These are phyloP conservation scores for Mycena alexandri DNA, from an alignment of 768 basidiomycete species.

Conservation along the genomic window DNA sequence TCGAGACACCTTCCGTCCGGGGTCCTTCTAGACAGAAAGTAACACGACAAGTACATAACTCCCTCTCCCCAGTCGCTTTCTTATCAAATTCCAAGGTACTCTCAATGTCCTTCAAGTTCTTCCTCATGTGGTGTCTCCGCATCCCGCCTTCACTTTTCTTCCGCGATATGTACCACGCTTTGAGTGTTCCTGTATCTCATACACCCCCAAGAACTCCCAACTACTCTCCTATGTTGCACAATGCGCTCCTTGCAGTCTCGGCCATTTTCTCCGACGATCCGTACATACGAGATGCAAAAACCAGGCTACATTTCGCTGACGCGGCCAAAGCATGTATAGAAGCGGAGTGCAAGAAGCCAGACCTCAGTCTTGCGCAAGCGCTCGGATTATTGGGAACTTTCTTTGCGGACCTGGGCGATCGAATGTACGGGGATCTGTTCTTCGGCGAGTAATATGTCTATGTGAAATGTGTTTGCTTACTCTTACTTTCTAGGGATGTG, in stretches of 20 bases:
- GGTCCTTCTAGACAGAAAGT: constrained; percentile 16
- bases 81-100: constrained; percentile 44
- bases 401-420: constrained; percentile 34
- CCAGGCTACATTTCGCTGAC: constrained; percentile 31
- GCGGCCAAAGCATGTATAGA: constrained; percentile 34
- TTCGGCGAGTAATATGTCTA: constrained; percentile 24
- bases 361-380: constrained; percentile 39
- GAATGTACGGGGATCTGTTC: constrained; percentile 36
- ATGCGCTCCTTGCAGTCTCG: constrained; percentile 53
- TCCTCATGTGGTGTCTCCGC: constrained; percentile 54
- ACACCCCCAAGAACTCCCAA: constrained; percentile 49
- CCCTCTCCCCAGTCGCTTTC: neutral
- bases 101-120: constrained; percentile 54
- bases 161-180: constrained; percentile 56
- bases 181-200: constrained; percentile 42
- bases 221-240: constrained; percentile 68
- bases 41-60: constrained; percentile 39
- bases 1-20: constrained; percentile 28
- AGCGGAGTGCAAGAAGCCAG: constrained; percentile 37
- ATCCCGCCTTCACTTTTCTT: constrained; percentile 56
- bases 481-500: constrained; percentile 18
- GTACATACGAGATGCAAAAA: constrained; percentile 28
- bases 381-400: constrained; percentile 38
- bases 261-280: constrained; percentile 40
- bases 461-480: neutral